Base-by-base conservation (phyloP, 805 yeast species). In the Myxozyma geophila region DNA sequence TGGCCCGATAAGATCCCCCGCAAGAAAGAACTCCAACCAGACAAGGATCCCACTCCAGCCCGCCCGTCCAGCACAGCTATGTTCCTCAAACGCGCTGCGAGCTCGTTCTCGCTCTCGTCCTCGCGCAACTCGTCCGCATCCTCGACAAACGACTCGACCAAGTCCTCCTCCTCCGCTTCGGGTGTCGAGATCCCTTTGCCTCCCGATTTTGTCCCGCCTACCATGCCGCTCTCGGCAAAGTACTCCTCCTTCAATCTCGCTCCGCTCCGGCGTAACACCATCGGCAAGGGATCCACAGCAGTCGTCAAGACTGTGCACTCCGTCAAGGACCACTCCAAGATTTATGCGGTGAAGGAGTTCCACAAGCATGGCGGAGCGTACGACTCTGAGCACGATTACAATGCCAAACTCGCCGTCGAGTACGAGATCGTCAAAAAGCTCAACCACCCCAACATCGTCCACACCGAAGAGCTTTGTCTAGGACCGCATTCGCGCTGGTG, bases 311-410 rank as follows among this genome's bases (percentile, higher is more conserved):
- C 67, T 12, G 73, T 71, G 40, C 63, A 63, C 48, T 52, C 63
- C 13, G 62, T 52, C 47, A 54, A 57, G 33, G 71, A 69, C 28
- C 68, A 67, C 59, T 49, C 61, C 28, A 65, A 70, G 59, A 54
- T 90, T 23, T 91, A 80, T 73, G 97, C 97, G 0, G 96, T 91
- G n/a, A 91, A 91, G 72, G 96, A 90, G 73, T 92, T 90, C 74
- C 85, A 86, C 67, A 79, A 84, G 62, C 82, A 81, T 55, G 83
- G 80, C 51, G 93, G 88, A 73, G 78, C 82, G 43, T 87, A 84
- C 47, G 84, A 86, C 71, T 84, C 64, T n/a, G 71, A 69, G 50
- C 54, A 60, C 23, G 74, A 84, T 70, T 91, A 89, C 72, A 84
- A 88, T 36, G 81, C 87, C 62, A 79, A 96, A 69, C 78, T 91